A percentile compares a stretch with the other conserved stretches of the same genome.
Evolutionary conservation across 225 moss, liverwort and hornwort genomes (phyloP).

Genomic region (Ulota crispa): DNA sequence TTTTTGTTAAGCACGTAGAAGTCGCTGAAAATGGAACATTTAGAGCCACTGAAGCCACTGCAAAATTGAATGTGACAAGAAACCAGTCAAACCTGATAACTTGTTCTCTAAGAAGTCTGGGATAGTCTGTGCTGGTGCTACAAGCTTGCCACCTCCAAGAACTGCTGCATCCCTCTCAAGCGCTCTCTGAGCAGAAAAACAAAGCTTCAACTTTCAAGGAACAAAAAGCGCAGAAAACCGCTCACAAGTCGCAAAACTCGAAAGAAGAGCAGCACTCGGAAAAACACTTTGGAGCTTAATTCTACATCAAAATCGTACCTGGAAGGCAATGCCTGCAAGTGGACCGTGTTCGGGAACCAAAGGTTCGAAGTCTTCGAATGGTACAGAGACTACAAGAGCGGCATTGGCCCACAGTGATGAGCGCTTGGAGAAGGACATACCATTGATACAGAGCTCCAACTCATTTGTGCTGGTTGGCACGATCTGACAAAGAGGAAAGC

Average conservation of each 20-base stretch:
- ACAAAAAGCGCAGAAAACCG: neutral
- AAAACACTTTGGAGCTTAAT: neutral
- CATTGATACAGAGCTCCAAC: constrained; percentile 87
- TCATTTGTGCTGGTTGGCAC: constrained; percentile 90
- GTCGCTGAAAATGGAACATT: too few species aligned
- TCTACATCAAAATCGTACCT: constrained; percentile 43
- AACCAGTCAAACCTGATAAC: constrained; percentile 54
- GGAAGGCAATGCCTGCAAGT: constrained; percentile 87
- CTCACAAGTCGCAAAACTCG: neutral
- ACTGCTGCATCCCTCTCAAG: constrained; percentile 83
- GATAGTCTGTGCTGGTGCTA: constrained; percentile 85
- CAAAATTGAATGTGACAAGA: neutral
- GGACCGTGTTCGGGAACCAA: constrained; percentile 49
- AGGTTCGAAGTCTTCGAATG: constrained; percentile 59
- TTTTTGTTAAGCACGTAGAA: too few species aligned
- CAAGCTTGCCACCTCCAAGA: constrained; percentile 90
- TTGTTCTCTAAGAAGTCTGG: constrained; percentile 80
- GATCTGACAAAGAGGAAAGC: constrained; percentile 47
- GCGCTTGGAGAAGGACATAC: constrained; percentile 97
- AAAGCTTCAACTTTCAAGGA: constrained; percentile 6
- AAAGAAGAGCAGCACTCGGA: neutral
- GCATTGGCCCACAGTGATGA: constrained; percentile 96
- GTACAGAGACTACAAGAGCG: constrained; percentile 89
- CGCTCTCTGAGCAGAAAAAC: constrained; percentile 47
- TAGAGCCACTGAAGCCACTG: too few species aligned